Evolutionary conservation across 768 basidiomycete genomes (phyloP).

Genomic region (Kwoniella botswanensis): DNA sequence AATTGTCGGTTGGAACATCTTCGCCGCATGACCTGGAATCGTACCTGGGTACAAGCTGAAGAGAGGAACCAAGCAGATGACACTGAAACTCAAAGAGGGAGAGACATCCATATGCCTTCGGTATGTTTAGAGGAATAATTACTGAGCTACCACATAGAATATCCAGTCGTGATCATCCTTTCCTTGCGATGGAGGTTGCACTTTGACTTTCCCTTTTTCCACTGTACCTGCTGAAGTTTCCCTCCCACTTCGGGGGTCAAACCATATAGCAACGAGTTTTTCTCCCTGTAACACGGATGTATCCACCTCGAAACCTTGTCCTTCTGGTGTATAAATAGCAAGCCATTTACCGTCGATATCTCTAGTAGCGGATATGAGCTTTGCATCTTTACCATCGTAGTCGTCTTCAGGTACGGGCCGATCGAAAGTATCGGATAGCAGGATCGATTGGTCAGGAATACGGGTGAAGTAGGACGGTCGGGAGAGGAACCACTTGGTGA

Average conservation of each 20-base stretch:
- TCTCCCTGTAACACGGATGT: neutral
- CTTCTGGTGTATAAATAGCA: constrained; percentile 5
- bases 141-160: neutral
- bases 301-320: constrained; percentile 4
- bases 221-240: neutral
- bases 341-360: constrained; percentile 6
- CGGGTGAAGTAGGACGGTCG: constrained; percentile 24
- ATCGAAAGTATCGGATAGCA: constrained; percentile 16
- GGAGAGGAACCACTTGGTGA: constrained; percentile 12
- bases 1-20: too few relatives aligned
- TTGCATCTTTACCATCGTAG: constrained; percentile 3
- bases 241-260: neutral
- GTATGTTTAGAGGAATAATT: too few relatives aligned
- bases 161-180: constrained; percentile 10
- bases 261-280: neutral
- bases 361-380: constrained; percentile 11
- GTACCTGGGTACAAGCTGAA: too few relatives aligned
- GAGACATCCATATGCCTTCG: too few relatives aligned
- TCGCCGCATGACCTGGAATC: too few relatives aligned
- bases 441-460: constrained; percentile 25
- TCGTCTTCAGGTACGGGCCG: constrained; percentile 4
- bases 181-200: neutral
- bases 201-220: neutral
- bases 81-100: too few relatives aligned
- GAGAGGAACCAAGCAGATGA: too few relatives aligned